Conservation (phyloP, 2,329 filamentous ascomycete species). For the Fusarium proliferatum region DNA sequence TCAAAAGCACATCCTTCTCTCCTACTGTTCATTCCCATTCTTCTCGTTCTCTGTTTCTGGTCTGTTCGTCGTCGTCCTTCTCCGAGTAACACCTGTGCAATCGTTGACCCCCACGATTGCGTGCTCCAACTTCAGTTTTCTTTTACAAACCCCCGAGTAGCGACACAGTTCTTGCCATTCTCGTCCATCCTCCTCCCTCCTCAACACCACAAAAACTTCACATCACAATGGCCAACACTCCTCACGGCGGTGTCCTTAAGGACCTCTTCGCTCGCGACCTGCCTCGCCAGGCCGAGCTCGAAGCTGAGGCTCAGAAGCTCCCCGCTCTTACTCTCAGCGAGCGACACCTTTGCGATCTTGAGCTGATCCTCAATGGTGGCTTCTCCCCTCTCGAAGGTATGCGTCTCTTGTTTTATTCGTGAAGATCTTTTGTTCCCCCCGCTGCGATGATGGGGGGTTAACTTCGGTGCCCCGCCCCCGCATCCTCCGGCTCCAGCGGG, state of each 20-base stretch:
- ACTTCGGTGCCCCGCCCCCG: constrained; percentile 39
- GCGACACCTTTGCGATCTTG: constrained; percentile 96
- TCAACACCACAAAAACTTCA: constrained; percentile 15
- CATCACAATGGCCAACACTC: constrained; percentile 72
- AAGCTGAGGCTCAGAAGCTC: constrained; percentile 84
- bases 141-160: constrained; percentile 22
- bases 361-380: constrained; percentile 95
- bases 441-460: constrained; percentile 31
- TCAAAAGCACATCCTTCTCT: constrained; percentile 24
- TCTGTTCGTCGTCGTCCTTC: constrained; percentile 15
- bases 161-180: constrained; percentile 17
- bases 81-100: constrained; percentile 28
- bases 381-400: constrained; percentile 97
- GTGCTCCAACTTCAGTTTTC: constrained; percentile 42
- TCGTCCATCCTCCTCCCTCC: background rate
- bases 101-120: constrained; percentile 49
- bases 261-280: constrained; percentile 95
- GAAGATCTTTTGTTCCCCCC: constrained; percentile 6
- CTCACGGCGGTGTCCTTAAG: constrained; percentile 95
- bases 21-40: constrained; percentile 10
- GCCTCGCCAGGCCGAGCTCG: constrained; percentile 82
- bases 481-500: constrained; percentile 28
- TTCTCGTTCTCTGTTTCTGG: constrained; percentile 23
- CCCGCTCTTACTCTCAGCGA: constrained; percentile 88
- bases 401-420: constrained; percentile 49